Evolutionary conservation across 1,284 basidiomycete genomes (phyloP).

Genomic region (Mycosarcoma maydis): DNA sequence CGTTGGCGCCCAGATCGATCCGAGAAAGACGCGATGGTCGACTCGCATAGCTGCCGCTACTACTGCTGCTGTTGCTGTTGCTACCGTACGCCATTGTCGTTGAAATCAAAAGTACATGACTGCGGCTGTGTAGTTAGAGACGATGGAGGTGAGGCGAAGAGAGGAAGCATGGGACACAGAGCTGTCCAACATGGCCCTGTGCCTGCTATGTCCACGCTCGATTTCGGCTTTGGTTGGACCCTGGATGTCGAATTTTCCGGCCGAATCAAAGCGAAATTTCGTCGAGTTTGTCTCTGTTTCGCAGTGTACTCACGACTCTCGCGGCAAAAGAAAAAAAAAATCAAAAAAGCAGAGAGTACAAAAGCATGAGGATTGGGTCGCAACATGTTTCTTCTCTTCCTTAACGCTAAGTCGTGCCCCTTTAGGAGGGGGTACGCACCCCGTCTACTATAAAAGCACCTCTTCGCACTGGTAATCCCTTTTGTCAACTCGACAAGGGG

Average conservation of each 20-base stretch:
- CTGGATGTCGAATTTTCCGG: constrained; percentile 2
- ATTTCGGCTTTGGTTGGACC: constrained; percentile 1
- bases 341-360: constrained; percentile 8
- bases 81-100: no score
- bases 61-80: no score
- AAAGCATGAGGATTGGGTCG: neutral
- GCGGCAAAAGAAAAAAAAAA: no score
- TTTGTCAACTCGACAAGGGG: constrained; percentile 2
- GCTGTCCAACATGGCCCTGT: constrained; percentile 8
- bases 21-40: constrained; percentile 19
- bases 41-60: neutral
- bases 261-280: neutral
- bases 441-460: constrained; percentile 57
- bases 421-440: constrained; percentile 43
- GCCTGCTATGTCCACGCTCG: no score
- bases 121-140: no score
- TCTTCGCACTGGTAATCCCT: constrained; percentile 44
- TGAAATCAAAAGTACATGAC: no score
- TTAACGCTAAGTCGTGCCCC: constrained; percentile 50
- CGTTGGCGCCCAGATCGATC: constrained; percentile 10
- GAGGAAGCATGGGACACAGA: neutral
- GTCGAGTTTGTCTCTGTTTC: neutral
- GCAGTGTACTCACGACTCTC: neutral
- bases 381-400: constrained; percentile 22
- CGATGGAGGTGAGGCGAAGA: no score